Evolutionary conservation across 1,284 basidiomycete species (phyloP), one percentile per base, ranked within the genome.

Genomic region (Acaromyces ingoldii): DNA sequence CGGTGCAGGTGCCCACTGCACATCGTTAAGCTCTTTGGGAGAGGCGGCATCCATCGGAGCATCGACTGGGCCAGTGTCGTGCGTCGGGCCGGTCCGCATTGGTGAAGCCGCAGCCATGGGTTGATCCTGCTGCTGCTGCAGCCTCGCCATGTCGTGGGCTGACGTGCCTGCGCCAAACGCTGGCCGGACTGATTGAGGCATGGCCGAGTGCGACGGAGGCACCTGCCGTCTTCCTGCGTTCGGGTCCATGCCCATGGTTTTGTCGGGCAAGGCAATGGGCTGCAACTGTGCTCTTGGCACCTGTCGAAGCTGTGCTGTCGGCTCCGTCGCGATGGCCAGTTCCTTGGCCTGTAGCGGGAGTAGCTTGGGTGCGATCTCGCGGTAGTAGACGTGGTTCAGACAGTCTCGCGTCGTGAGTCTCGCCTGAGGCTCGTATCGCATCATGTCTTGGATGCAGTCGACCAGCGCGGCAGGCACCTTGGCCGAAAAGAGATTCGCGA

Each of bases 361-460:
- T 37, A 74, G 58, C 7, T 72, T 76, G 15, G 85, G 77, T 76
- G 82, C 57, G 79, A 81, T 79, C 41, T 80, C 85, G 53, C 81
- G 80, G 60, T 96, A 84, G 79, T 96, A 99, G 15, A 84, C 81
- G 77, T 97, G 92, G 33, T 89, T 81, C 51, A 96, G 79, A 74
- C 91, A 95, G 74, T 92, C 83, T 26, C 81, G 81, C 57, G 90
- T 88, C 4, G 90, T 95, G 49, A 95, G 79, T 30, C 95, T 85
- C 43, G 81, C 79, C 38, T 84, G 84, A 13, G 95, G 93, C 72
- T 98, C 89, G 77, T 95, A 98, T 66, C 85, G 87, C 51, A 99
- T 82, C 15, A 97, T 81, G 70, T 92, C 89, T 36, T 85, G 82
- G 70, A 99, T 93, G 77, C 91, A 93, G 66, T 96, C 86, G 63